A percentile compares a stretch with the other conserved stretches of the same genome.
These are phyloP conservation scores for Huntiella decipiens DNA, from an alignment of 2,329 filamentous ascomycete species.

Conservation along the genomic window DNA sequence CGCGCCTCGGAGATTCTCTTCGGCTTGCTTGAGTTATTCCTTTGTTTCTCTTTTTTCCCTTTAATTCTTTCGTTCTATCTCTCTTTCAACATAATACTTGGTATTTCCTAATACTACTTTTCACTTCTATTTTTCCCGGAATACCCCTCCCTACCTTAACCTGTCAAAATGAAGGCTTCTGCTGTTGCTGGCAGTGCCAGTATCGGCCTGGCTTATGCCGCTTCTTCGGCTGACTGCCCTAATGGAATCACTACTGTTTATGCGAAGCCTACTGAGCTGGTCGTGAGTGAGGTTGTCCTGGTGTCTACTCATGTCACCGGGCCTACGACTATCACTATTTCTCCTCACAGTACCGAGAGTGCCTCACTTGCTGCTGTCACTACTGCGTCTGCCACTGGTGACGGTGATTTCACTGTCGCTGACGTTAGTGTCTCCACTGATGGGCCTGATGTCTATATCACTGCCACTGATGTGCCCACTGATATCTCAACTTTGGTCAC, in stretches of 20 bases:
- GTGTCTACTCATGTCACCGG: slow-evolving; percentile 6
- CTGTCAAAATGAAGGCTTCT: slow-evolving; percentile 5
- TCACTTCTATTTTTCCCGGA: background rate
- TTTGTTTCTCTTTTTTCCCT: slow-evolving; percentile 3
- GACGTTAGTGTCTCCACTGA: background rate
- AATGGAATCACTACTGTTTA: slow-evolving; percentile 4
- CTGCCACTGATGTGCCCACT: slow-evolving; percentile 5
- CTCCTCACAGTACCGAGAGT: background rate
- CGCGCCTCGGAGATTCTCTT: slow-evolving; percentile 8
- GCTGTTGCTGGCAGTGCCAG: slow-evolving; percentile 8
- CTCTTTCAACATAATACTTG: background rate
- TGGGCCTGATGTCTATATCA: slow-evolving; percentile 3
- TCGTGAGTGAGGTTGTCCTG: background rate
- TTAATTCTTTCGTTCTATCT: background rate
- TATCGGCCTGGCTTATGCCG: slow-evolving; percentile 7
- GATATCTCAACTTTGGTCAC: slow-evolving; percentile 7
- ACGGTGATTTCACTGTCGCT: too few species aligned
- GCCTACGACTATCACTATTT: slow-evolving; percentile 7
- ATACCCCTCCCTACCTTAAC: background rate
- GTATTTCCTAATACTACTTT: background rate
- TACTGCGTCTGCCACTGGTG: too few species aligned
- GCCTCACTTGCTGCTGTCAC: too few species aligned
- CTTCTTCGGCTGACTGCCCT: slow-evolving; percentile 1
- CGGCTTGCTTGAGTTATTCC: slow-evolving; percentile 1
- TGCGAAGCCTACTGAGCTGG: slow-evolving; percentile 5